Base-by-base conservation (phyloP, 805 yeast species). In the Yarrowia alimentaria region DNA sequence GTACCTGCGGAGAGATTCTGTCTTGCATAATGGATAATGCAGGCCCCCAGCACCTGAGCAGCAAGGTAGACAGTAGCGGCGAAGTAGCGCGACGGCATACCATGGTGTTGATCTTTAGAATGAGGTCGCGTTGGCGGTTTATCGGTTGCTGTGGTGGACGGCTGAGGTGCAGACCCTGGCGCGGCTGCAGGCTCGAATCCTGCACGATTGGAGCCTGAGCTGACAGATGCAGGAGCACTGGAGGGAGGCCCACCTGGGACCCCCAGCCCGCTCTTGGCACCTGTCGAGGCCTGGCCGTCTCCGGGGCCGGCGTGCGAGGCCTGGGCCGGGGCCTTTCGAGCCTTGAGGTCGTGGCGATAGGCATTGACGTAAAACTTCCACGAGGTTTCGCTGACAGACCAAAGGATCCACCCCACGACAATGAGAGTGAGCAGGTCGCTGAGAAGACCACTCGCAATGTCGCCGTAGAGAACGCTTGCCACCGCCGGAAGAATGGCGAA, bases 371-470 rank as follows among this genome's bases (percentile, higher is more conserved):
- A 58, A n/a, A 56, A 37, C 16, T 45, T 38, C 62, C 61, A 59
- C 25, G 57, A 25, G 18, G 54, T 47, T 19, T 58, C 61, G n/a
- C 58, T 53, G 16, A 59, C 29, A 3, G 48, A 33, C 55, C 56
- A 58, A n/a, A 59, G 20, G 6, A 57, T 40, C 57, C 60, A 59
- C 12, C 56, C 60, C 11, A 58, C 53, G 7, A 55, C 60, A 12
- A 42, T 19, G 17, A 59, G 51, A 4, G 58, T 48, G 28, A 59
- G 51, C 20, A 38, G 45, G 40, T 59, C 62, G 12, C 58, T 52
- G 16, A 55, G 54, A 6, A 59, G 35, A 4, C 49, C 32, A 6
- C 61, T 60, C 5, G 56, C 58, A 6, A 42, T 17, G 21, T 57
- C 60, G 10, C 54, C 56, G 10, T 52, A 28, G 14, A 57, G n/a